Evolutionary conservation across 768 basidiomycete species (phyloP), one percentile per base, ranked within the genome.

Genomic region (Collybia sp.): DNA sequence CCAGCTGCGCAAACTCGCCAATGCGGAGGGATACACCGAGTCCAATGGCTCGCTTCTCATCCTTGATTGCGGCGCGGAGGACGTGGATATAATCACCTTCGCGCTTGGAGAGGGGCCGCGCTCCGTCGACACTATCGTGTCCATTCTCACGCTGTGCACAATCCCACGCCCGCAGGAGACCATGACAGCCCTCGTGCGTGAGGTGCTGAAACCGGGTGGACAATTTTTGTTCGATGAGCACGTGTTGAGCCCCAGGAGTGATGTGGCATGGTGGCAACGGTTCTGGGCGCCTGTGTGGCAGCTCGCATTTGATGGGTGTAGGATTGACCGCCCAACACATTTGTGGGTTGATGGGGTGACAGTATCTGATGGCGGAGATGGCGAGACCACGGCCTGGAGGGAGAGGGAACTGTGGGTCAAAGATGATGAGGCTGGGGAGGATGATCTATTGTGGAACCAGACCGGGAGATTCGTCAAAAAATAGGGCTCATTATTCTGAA

Each of bases 271-370:
- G 77, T 88, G 85, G 85, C 88, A 90, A 60, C 50, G 68, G 0
- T 71, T 85, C 41, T 88, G 85, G 87, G 72, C 82, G 1, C 86
- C 86, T 0, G 5, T 88, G 3, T 90, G 88, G 88, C 56, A 58
- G 5, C 35, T 70, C 0, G 61, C 66, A 1, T 79, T 83, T 45
- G 83, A 80, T 53, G 85, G 86, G 12, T 88, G 87, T 54, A 66
- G 66, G 48, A 53, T 88, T 35, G 82, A 85, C 51, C 67, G 80
- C 6, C 77, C 79, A 11, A 74, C 76, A 2, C 71, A 77, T 58
- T 12, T 73, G 0, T 79, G 72, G 68, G 53, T 82, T 11, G 62
- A 70, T 32, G 56, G 61, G 15, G 46, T 73, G 47, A 51, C 56
- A 30, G 50, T 56, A n/a, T 57, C 52, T 3, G 54, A 44, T 10